Evolutionary conservation across 2,329 filamentous ascomycete genomes (phyloP).

Genomic region (Neofusicoccum parvum): DNA sequence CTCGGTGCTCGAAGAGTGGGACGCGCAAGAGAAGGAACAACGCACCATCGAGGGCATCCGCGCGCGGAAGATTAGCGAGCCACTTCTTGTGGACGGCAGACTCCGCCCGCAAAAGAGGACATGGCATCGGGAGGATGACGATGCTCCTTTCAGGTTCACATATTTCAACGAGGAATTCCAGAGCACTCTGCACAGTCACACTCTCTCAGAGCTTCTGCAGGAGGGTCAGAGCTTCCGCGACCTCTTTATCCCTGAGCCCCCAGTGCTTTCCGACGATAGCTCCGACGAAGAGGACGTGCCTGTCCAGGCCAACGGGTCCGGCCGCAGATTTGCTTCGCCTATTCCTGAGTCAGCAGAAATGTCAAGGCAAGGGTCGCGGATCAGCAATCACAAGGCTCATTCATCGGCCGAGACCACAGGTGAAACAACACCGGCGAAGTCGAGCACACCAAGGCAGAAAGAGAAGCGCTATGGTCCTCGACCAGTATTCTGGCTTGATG

Average conservation of each 20-base stretch:
- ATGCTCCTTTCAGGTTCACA: slow-evolving; percentile 90
- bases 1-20: slow-evolving; percentile 84
- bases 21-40: slow-evolving; percentile 83
- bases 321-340: slow-evolving; percentile 2
- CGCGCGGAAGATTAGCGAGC: slow-evolving; percentile 90
- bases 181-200: slow-evolving; percentile 94
- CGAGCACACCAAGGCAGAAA: slow-evolving; percentile 33
- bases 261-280: slow-evolving; percentile 60
- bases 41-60: slow-evolving; percentile 75
- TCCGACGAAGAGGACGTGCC: slow-evolving; percentile 61
- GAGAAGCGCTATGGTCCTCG: slow-evolving; percentile 66
- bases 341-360: neutral
- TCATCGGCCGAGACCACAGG: slow-evolving; percentile 48
- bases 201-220: slow-evolving; percentile 88
- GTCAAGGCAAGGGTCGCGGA: slow-evolving; percentile 12
- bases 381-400: slow-evolving; percentile 28
- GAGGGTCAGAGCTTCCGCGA: slow-evolving; percentile 81
- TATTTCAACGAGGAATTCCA: slow-evolving; percentile 98
- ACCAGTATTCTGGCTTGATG: slow-evolving; percentile 95
- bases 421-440: slow-evolving; percentile 49
- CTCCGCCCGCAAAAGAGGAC: slow-evolving; percentile 74
- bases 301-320: neutral
- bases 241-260: slow-evolving; percentile 86
- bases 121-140: slow-evolving; percentile 88
- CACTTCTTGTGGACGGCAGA: slow-evolving; percentile 86